phyloP scores from a whole-genome alignment of 257 asterid species.

The Phtheirospermum japonicum region DNA sequence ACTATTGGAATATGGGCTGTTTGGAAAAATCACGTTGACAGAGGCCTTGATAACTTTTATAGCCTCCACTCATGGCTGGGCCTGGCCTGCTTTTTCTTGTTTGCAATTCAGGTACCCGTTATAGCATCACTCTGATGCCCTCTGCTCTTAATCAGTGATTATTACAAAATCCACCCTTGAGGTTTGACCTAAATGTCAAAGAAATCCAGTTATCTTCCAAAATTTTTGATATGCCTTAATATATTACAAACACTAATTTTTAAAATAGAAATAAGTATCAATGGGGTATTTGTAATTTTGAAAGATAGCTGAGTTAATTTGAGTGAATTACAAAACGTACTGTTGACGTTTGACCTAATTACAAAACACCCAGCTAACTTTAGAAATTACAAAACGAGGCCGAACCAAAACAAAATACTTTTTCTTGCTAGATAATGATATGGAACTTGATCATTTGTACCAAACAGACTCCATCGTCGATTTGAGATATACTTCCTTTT shows the following conservation, averaged over 20 bases:
- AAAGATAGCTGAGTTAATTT: not conserved
- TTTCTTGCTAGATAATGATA: too few relatives aligned
- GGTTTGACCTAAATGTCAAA: not conserved
- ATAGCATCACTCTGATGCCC: not conserved
- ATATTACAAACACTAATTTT: too few relatives aligned
- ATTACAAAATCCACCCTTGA: not conserved
- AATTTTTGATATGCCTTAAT: too few relatives aligned
- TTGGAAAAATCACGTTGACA: constrained; percentile 78
- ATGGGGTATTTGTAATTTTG: not conserved
- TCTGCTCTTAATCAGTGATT: not conserved
- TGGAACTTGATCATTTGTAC: too few relatives aligned
- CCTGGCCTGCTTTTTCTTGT: constrained; percentile 65
- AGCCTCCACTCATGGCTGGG: constrained; percentile 97
- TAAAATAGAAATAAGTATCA: not conserved
- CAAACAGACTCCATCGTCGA: too few relatives aligned
- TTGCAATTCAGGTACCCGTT: constrained; percentile 58
- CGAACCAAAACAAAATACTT: too few relatives aligned
- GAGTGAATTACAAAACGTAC: not conserved
- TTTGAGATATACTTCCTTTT: too few relatives aligned
- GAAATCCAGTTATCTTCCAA: not conserved
- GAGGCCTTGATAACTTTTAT: constrained; percentile 74
- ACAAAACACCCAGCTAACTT: too few relatives aligned
- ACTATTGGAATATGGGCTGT: constrained; percentile 79
- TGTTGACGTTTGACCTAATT: not conserved
- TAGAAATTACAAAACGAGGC: too few relatives aligned